phyloP scores from a whole-genome alignment of 2,329 filamentous ascomycete species.

The Diaporthe sp. region DNA sequence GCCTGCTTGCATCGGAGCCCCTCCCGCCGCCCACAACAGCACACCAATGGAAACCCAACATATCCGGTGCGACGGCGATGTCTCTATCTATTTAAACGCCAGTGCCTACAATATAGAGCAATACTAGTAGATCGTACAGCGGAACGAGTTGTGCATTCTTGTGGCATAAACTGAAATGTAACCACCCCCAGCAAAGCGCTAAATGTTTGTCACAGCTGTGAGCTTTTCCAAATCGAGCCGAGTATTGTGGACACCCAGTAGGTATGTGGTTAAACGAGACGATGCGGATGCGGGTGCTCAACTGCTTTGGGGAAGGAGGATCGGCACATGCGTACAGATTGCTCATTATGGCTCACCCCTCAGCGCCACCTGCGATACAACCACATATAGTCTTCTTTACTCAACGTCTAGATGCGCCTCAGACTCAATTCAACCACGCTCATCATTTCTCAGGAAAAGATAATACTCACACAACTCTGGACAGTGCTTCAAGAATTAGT shows the following conservation, averaged over 20 bases:
- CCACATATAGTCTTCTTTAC: background rate
- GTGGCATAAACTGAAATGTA: background rate
- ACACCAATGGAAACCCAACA: no score
- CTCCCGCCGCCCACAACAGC: background rate
- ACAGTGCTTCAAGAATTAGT: background rate
- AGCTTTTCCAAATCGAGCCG: background rate
- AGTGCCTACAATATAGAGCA: background rate
- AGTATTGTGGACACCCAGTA: background rate
- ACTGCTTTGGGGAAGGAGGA: background rate
- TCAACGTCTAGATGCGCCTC: background rate
- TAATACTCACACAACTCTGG: background rate
- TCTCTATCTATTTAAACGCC: no score
- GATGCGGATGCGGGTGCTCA: background rate
- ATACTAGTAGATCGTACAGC: background rate
- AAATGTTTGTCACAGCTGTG: background rate
- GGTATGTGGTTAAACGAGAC: background rate
- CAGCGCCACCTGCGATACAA: background rate
- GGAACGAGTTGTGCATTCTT: background rate
- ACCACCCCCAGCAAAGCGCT: background rate
- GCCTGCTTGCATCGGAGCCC: background rate
- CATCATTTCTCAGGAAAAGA: background rate
- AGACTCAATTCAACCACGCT: background rate
- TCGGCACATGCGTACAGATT: background rate
- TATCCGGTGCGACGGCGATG: background rate
- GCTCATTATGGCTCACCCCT: constrained; percentile 1